A percentile compares a stretch with the other conserved stretches of the same genome.
Evolutionary conservation across 257 asterid species (phyloP).

Genomic region (Jacaranda copaia): DNA sequence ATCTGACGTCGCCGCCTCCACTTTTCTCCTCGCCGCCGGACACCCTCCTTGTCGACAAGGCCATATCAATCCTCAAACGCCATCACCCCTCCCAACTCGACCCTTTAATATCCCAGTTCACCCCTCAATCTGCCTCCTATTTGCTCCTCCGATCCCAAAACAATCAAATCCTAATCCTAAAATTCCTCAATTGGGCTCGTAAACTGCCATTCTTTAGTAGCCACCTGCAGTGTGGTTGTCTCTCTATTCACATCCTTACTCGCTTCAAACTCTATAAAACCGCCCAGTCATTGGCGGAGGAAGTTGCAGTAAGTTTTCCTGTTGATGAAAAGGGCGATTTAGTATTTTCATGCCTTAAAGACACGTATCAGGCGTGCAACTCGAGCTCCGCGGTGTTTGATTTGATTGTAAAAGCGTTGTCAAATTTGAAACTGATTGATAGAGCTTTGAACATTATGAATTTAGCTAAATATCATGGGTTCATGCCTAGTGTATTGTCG

Average conservation of each 20-base stretch:
- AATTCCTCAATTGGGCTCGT: constrained; percentile 76
- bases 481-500: constrained; percentile 76
- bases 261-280: constrained; percentile 75
- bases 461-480: constrained; percentile 71
- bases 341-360: constrained; percentile 62
- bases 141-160: constrained; percentile 70
- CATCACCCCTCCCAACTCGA: constrained; percentile 58
- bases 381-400: constrained; percentile 89
- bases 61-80: constrained; percentile 63
- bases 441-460: constrained; percentile 59
- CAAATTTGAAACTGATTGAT: constrained; percentile 68
- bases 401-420: constrained; percentile 70
- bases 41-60: constrained; percentile 53
- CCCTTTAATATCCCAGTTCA: constrained; percentile 60
- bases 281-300: constrained; percentile 73
- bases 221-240: constrained; percentile 65
- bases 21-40: constrained; percentile 48
- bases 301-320: constrained; percentile 48
- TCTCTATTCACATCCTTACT: constrained; percentile 80
- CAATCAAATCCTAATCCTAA: constrained; percentile 51
- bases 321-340: constrained; percentile 45
- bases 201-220: constrained; percentile 59
- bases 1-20: constrained; percentile 45
- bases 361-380: constrained; percentile 67
- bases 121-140: constrained; percentile 70